Evolutionary conservation across 2,329 filamentous ascomycete genomes (phyloP).

Genomic region (Penicillium glabrum): DNA sequence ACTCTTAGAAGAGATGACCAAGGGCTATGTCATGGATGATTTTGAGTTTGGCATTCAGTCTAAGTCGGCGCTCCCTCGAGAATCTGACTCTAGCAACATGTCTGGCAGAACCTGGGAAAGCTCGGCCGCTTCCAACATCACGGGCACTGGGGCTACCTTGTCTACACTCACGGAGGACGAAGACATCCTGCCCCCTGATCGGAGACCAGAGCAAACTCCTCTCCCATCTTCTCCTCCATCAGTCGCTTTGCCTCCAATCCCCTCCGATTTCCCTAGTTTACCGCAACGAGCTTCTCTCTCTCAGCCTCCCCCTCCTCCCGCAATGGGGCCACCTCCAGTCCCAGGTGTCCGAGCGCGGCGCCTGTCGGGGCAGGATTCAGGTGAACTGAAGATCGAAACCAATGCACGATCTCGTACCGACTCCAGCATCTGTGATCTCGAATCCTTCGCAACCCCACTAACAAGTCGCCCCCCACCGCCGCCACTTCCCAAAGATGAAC

Average conservation of each 20-base stretch:
- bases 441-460: conserved; percentile 26
- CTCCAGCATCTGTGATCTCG: conserved; percentile 24
- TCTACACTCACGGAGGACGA: conserved; percentile 71
- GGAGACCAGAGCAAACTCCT: conserved; percentile 33
- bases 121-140: conserved; percentile 71
- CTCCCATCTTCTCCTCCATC: conserved; percentile 36
- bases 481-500: conserved; percentile 32
- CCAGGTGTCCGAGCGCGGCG: conserved; percentile 70
- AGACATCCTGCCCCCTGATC: conserved; percentile 39
- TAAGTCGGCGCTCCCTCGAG: conserved; percentile 69
- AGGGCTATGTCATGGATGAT: conserved; percentile 77
- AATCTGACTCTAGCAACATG: conserved; percentile 78
- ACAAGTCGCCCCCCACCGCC: conserved; percentile 26
- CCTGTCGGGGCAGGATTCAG: conserved; percentile 75
- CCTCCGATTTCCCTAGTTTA: conserved; percentile 35
- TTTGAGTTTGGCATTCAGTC: conserved; percentile 72
- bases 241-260: conserved; percentile 43
- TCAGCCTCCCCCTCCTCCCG: conserved; percentile 17
- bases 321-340: conserved; percentile 25
- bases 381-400: conserved; percentile 89
- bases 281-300: conserved; percentile 17
- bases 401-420: conserved; percentile 30
- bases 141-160: conserved; percentile 65
- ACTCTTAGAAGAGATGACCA: conserved; percentile 83
- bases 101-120: conserved; percentile 81